These are phyloP conservation scores for Calycina marina DNA, from an alignment of 2,329 filamentous ascomycete genomes.

Conservation along the genomic window DNA sequence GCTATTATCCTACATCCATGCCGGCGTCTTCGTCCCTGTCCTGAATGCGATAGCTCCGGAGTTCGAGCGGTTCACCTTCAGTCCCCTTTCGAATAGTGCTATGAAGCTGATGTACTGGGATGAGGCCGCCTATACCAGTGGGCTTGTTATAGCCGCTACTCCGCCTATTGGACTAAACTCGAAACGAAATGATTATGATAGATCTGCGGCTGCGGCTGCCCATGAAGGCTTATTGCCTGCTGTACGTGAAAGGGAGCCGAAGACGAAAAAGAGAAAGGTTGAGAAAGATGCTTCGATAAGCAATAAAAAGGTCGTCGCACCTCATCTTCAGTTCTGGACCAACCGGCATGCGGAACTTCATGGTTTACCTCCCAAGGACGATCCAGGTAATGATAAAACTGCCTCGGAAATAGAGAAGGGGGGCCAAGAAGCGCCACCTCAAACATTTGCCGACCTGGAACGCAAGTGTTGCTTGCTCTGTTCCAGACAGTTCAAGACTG, in stretches of 20 bases:
- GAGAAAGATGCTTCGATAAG: constrained; percentile 26
- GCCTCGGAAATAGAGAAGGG: constrained; percentile 3
- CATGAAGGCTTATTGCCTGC: constrained; percentile 24
- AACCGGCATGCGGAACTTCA: constrained; percentile 56
- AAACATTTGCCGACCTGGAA: constrained; percentile 45
- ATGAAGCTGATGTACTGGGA: constrained; percentile 66
- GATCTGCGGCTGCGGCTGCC: constrained; percentile 23
- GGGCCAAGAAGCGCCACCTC: constrained; percentile 15
- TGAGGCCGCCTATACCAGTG: constrained; percentile 54
- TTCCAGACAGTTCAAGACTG: constrained; percentile 39
- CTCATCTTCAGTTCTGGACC: constrained; percentile 58
- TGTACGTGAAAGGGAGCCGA: constrained; percentile 23
- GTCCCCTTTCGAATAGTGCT: constrained; percentile 51
- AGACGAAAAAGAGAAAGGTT: constrained; percentile 40
- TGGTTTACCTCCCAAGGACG: constrained; percentile 30
- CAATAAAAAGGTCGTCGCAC: constrained; percentile 34
- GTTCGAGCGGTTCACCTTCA: constrained; percentile 51
- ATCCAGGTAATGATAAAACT: constrained; percentile 19
- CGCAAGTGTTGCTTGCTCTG: constrained; percentile 48
- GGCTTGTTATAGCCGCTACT: constrained; percentile 39
- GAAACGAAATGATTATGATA: constrained; percentile 14
- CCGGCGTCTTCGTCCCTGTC: constrained; percentile 72
- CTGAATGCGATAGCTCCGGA: constrained; percentile 40
- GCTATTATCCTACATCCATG: constrained; percentile 60
- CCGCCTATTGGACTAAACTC: constrained; percentile 23